A percentile compares a stretch with the other conserved stretches of the same genome.
These are phyloP conservation scores for Lipomyces chichibuensis DNA, from an alignment of 805 yeast genomes.

Conservation along the genomic window DNA sequence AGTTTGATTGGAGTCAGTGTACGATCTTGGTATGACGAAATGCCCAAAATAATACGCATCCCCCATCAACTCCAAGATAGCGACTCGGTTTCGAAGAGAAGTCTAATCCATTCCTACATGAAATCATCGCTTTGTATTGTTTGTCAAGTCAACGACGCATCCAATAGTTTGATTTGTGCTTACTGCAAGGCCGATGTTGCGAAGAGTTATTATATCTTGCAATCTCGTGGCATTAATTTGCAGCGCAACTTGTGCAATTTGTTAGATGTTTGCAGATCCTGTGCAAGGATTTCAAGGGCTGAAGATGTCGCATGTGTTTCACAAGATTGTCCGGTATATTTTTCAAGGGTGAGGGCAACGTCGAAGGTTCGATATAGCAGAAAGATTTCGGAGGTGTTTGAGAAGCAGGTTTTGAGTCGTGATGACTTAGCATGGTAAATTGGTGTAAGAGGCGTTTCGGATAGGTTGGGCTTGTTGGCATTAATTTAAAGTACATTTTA, in stretches of 20 bases:
- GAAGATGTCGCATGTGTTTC: constrained; percentile 55
- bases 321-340: constrained; percentile 67
- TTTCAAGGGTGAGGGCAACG: constrained; percentile 52
- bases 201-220: constrained; percentile 23
- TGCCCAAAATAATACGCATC: constrained; percentile 54
- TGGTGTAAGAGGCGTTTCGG: background rate
- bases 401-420: constrained; percentile 5
- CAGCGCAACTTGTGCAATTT: constrained; percentile 35
- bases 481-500: background rate
- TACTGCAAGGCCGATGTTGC: constrained; percentile 23
- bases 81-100: background rate
- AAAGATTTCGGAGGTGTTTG: background rate
- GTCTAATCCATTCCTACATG: constrained; percentile 28
- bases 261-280: constrained; percentile 41
- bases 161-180: constrained; percentile 31
- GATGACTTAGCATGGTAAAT: background rate
- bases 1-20: constrained; percentile 82
- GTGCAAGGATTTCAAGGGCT: constrained; percentile 42
- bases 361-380: constrained; percentile 10
- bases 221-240: constrained; percentile 23
- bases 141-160: constrained; percentile 15
- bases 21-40: constrained; percentile 69
- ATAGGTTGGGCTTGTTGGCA: background rate
- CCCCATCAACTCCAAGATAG: constrained; percentile 11
- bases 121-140: constrained; percentile 30